Evolutionary conservation across 805 yeast genomes (phyloP).

Genomic region (Soucietia sequanensis): DNA sequence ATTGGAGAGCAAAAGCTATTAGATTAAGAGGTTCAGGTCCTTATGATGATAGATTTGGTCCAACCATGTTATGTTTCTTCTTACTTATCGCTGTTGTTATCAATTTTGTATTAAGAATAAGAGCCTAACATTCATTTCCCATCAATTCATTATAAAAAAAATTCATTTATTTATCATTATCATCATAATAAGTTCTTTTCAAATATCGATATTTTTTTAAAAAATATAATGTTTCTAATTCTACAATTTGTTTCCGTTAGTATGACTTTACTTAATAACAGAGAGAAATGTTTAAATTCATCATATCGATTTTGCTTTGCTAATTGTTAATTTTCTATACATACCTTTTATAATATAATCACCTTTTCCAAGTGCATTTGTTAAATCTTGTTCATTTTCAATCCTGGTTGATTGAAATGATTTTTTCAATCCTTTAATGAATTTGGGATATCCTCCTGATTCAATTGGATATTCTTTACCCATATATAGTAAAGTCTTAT

Average conservation of each 20-base stretch:
- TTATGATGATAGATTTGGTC: slow-evolving; percentile 98
- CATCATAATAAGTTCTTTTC: slow-evolving; percentile 17
- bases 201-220: slow-evolving; percentile 29
- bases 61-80: slow-evolving; percentile 95
- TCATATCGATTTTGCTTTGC: neutral
- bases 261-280: neutral
- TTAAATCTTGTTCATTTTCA: slow-evolving; percentile 14
- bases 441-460: slow-evolving; percentile 28
- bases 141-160: neutral
- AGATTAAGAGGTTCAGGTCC: slow-evolving; percentile 98
- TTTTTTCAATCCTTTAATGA: slow-evolving; percentile 17
- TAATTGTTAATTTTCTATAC: slow-evolving; percentile 4
- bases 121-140: slow-evolving; percentile 33
- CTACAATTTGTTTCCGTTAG: slow-evolving; percentile 13
- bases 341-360: slow-evolving; percentile 24
- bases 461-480: slow-evolving; percentile 33
- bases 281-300: no score
- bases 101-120: slow-evolving; percentile 82
- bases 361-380: slow-evolving; percentile 27
- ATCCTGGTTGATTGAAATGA: slow-evolving; percentile 16
- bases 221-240: slow-evolving; percentile 33
- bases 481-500: slow-evolving; percentile 30
- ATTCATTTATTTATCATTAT: neutral
- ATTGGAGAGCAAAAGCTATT: slow-evolving; percentile 99
- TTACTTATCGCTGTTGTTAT: slow-evolving; percentile 89